Evolutionary conservation across 2,329 filamentous ascomycete species (phyloP).

Genomic region (Calycina herbarum): DNA sequence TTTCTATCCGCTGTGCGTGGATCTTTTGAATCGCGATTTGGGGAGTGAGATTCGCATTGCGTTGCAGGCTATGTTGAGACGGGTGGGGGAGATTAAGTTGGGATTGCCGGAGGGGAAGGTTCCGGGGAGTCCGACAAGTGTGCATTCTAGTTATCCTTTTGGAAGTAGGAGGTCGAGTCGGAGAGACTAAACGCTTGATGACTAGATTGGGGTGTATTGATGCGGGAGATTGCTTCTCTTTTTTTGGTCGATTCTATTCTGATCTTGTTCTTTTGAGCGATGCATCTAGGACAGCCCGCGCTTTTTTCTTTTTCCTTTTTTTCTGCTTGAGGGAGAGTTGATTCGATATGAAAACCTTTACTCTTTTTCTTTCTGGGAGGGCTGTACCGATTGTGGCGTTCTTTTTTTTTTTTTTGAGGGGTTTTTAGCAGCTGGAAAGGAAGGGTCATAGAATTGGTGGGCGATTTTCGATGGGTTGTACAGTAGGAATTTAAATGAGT

Average conservation of each 20-base stretch:
- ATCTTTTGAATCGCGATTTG: constrained; percentile 79
- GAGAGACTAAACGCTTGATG: constrained; percentile 12
- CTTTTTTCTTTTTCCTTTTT: not conserved
- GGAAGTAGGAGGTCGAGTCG: constrained; percentile 25
- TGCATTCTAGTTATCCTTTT: constrained; percentile 20
- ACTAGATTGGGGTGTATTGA: not conserved
- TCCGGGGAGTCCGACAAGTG: constrained; percentile 29
- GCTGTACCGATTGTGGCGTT: too few relatives aligned
- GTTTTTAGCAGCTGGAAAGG: too few relatives aligned
- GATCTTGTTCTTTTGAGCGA: constrained; percentile 21
- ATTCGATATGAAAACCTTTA: too few relatives aligned
- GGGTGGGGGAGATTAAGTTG: constrained; percentile 77
- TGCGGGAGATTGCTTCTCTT: not conserved
- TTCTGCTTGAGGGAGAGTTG: not conserved
- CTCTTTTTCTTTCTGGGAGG: too few relatives aligned
- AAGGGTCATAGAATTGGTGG: too few relatives aligned
- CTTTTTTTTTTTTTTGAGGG: too few relatives aligned
- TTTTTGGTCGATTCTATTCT: constrained; percentile 8
- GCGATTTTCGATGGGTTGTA: too few relatives aligned
- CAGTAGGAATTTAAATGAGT: too few relatives aligned
- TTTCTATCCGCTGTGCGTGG: constrained; percentile 85
- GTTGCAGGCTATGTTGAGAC: constrained; percentile 73
- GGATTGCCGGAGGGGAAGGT: constrained; percentile 39
- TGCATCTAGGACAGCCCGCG: constrained; percentile 15
- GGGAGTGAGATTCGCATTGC: constrained; percentile 75